A percentile compares a stretch with the other conserved stretches of the same genome.
phyloP scores from a whole-genome alignment of 352 stramenopile species.

The Phytophthora niederhauseri region DNA sequence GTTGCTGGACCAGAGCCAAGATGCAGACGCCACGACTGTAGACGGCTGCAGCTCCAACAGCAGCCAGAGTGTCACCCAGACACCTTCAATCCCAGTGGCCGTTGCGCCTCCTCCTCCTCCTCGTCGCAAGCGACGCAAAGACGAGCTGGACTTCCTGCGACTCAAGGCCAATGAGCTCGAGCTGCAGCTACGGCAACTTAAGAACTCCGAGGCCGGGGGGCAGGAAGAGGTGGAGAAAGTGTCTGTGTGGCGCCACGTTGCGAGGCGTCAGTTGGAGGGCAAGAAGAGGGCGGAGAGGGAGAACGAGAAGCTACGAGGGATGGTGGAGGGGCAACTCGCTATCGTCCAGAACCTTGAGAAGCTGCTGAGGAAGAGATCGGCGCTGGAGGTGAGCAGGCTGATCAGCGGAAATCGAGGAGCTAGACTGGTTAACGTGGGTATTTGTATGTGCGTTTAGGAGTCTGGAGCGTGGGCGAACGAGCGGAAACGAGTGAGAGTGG shows the following conservation, averaged over 20 bases:
- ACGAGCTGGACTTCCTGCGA: slow-evolving; percentile 51
- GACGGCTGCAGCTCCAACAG: too few species aligned
- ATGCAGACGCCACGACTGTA: background rate
- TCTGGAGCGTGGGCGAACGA: slow-evolving; percentile 22
- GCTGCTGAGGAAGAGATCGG: slow-evolving; percentile 35
- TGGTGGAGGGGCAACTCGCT: slow-evolving; percentile 37
- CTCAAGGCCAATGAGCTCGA: slow-evolving; percentile 40
- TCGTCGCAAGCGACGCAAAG: slow-evolving; percentile 41
- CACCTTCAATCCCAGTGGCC: background rate
- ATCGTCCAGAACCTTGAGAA: slow-evolving; percentile 39
- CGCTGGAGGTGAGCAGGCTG: slow-evolving; percentile 12
- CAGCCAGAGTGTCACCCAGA: slow-evolving; percentile 7
- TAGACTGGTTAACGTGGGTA: background rate
- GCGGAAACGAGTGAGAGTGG: slow-evolving; percentile 28
- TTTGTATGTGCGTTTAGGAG: slow-evolving; percentile 4
- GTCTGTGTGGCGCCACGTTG: slow-evolving; percentile 38
- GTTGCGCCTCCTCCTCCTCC: slow-evolving; percentile 1
- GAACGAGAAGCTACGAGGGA: slow-evolving; percentile 42
- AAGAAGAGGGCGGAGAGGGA: slow-evolving; percentile 35
- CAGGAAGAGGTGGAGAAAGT: background rate
- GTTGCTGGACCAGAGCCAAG: slow-evolving; percentile 11
- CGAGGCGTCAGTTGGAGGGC: slow-evolving; percentile 39
- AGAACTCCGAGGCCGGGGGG: background rate
- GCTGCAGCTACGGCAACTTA: slow-evolving; percentile 34
- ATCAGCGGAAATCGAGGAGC: background rate